phyloP scores from a whole-genome alignment of 1,284 basidiomycete species.

The Cryptococcus sp. region DNA sequence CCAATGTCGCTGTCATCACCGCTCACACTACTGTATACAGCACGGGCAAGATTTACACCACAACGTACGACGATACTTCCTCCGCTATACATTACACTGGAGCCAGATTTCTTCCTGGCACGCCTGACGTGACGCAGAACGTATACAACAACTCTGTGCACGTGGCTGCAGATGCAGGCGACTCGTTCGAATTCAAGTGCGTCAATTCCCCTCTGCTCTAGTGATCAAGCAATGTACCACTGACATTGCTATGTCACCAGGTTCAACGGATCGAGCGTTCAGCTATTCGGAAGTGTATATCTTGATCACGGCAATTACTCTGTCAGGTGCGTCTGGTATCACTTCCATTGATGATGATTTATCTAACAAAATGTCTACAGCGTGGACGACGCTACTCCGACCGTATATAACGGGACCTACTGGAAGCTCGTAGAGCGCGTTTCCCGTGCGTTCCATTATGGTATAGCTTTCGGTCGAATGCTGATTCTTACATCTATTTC shows the following conservation, averaged over 20 bases:
- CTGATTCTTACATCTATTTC: neutral
- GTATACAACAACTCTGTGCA: conserved; percentile 10
- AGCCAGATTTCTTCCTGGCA: too few species aligned
- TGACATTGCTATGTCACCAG: neutral
- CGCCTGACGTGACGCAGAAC: too few species aligned
- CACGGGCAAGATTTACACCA: conserved; percentile 13
- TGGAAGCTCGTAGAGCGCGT: conserved; percentile 7
- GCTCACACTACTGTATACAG: conserved; percentile 2
- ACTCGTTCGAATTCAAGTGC: conserved; percentile 8
- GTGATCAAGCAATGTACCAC: too few species aligned
- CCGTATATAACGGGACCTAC: conserved; percentile 16
- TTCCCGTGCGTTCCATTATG: conserved; percentile 10
- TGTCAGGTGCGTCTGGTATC: conserved; percentile 8
- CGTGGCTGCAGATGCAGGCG: conserved; percentile 4
- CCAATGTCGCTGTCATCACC: neutral
- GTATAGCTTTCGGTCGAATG: neutral
- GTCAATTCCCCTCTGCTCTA: neutral
- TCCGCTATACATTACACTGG: conserved; percentile 5
- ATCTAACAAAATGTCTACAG: conserved; percentile 3
- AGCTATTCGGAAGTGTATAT: conserved; percentile 16
- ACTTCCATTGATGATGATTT: neutral
- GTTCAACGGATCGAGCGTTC: conserved; percentile 24
- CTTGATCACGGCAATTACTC: conserved; percentile 26
- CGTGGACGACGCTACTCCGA: conserved; percentile 16
- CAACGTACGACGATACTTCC: conserved; percentile 11